Conservation (phyloP, 306 rosid genomes). For the Quercus aquifolioides region DNA sequence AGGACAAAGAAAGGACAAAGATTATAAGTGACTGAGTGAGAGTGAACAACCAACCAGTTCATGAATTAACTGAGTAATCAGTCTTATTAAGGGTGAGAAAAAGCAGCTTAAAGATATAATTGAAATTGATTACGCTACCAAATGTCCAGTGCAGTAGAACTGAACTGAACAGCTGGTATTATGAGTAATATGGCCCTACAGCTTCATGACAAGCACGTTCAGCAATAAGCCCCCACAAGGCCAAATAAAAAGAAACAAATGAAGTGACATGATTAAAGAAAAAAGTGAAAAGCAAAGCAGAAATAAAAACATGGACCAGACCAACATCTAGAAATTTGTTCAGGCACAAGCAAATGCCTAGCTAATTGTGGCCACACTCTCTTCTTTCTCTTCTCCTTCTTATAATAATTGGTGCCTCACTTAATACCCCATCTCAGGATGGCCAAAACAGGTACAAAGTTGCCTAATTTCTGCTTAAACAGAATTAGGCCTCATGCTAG, state of each 20-base stretch:
- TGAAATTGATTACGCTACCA: slow-evolving; percentile 23
- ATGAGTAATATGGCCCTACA: slow-evolving; percentile 49
- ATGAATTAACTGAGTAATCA: too few relatives aligned
- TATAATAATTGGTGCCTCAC: slow-evolving; percentile 33
- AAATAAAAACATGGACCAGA: slow-evolving; percentile 36
- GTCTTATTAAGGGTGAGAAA: slow-evolving; percentile 14
- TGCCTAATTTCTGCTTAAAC: slow-evolving; percentile 80
- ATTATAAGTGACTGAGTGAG: too few relatives aligned
- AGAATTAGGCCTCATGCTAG: slow-evolving; percentile 84
- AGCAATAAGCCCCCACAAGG: slow-evolving; percentile 42
- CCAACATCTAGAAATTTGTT: slow-evolving; percentile 28
- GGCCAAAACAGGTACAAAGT: slow-evolving; percentile 75
- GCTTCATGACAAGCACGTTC: slow-evolving; percentile 77
- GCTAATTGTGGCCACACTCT: not conserved
- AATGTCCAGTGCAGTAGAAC: not conserved
- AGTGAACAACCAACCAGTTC: too few relatives aligned
- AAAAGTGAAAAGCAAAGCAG: slow-evolving; percentile 27
- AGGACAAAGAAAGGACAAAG: too few relatives aligned
- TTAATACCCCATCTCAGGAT: slow-evolving; percentile 26
- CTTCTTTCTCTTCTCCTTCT: slow-evolving; percentile 19
- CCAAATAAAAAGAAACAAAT: slow-evolving; percentile 25
- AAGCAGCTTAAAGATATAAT: slow-evolving; percentile 30
- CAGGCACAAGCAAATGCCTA: slow-evolving; percentile 18
- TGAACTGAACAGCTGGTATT: not conserved
- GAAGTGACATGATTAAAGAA: slow-evolving; percentile 32